Conservation (phyloP, 441 rosid genomes). For the Croton laevigatus region DNA sequence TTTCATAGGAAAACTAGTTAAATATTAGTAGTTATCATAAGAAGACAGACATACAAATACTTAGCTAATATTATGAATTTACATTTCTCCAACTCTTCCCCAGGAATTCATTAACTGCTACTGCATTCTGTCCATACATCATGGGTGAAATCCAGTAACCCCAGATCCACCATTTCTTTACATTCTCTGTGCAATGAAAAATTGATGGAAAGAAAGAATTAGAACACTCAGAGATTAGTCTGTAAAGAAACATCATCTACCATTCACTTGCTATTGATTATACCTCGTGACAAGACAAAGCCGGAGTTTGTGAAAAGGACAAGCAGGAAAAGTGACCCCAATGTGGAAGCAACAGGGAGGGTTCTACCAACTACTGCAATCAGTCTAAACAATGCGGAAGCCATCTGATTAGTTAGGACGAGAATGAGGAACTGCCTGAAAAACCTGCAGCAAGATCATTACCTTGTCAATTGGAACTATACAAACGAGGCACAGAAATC, state of each 20-base stretch:
- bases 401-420: conserved; percentile 56
- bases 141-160: conserved; percentile 71
- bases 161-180: conserved; percentile 78
- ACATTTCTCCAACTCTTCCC: conserved; percentile 71
- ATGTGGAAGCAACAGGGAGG: conserved; percentile 61
- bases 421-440: conserved; percentile 61
- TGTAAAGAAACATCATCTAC: background rate
- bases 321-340: conserved; percentile 59
- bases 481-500: background rate
- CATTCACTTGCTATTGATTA: background rate
- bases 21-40: background rate
- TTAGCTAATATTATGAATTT: conserved; percentile 9
- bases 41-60: background rate
- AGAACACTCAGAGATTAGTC: background rate
- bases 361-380: conserved; percentile 62
- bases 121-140: conserved; percentile 77
- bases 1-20: background rate
- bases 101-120: conserved; percentile 66
- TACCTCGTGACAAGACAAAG: conserved; percentile 61
- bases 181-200: conserved; percentile 39
- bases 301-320: conserved; percentile 55
- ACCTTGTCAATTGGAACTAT: background rate
- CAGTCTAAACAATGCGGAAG: conserved; percentile 56
- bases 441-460: conserved; percentile 41
- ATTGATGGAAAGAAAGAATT: background rate